These are phyloP conservation scores for Sarocladium kiliense DNA, from an alignment of 2,329 filamentous ascomycete genomes.

Conservation along the genomic window DNA sequence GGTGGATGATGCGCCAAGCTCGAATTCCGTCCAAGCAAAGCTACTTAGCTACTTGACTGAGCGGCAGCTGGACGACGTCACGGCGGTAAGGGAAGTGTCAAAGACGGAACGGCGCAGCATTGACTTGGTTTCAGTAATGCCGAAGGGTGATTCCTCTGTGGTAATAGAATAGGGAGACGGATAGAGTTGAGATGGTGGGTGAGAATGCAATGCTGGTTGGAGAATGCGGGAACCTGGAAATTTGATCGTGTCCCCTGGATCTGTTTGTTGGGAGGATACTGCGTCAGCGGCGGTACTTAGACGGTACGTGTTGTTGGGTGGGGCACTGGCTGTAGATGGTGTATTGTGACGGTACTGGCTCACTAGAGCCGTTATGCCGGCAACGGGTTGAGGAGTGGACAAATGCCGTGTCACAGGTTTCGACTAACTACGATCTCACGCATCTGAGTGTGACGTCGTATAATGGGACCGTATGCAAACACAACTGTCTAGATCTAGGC, in stretches of 20 bases:
- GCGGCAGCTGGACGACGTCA: conserved; percentile 8
- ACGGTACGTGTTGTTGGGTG: neutral
- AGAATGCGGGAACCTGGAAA: conserved; percentile 3
- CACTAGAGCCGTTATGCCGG: no score
- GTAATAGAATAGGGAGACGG: neutral
- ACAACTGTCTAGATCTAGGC: no score
- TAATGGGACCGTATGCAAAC: no score
- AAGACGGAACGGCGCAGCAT: conserved; percentile 1
- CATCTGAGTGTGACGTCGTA: no score
- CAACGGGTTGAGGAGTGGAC: no score
- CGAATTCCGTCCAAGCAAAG: neutral
- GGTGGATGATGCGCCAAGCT: neutral
- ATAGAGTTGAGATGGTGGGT: neutral
- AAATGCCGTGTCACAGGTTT: no score
- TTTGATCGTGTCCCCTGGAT: conserved; percentile 8
- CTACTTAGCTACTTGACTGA: conserved; percentile 6
- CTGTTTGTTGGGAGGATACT: neutral
- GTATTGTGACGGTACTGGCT: neutral
- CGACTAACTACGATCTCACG: no score
- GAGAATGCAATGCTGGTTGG: neutral
- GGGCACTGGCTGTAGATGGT: neutral
- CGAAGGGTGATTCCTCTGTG: neutral
- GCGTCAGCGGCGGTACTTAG: neutral
- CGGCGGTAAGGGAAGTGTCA: conserved; percentile 6
- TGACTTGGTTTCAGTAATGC: neutral